Evolutionary conservation across 805 yeast genomes (phyloP), one percentile per base, ranked within the genome.

Genomic region (Metschnikowia chrysomelidarum): DNA sequence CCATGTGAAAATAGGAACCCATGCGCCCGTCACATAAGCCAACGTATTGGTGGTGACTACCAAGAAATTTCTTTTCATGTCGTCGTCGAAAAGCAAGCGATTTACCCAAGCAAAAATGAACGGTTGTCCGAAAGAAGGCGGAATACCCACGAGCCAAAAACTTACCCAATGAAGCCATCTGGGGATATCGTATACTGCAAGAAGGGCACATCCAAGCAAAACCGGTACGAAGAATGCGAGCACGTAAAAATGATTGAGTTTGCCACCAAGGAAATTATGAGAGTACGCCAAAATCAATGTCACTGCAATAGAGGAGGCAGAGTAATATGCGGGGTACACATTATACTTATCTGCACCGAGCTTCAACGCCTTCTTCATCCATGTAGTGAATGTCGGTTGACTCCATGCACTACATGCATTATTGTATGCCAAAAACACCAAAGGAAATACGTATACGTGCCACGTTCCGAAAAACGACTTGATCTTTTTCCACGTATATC

Each of bases 31-130:
- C 13, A 62, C 64, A 41, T 64, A 66, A 2, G 70, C 69, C 41
- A 62, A 49, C 5, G 59, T 57, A 36, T 66, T 66, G 8, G 71
- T 66, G 19, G 49, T 41, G 4, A 66, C 68, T 14, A 64, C 61
- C n/a, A 64, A 54, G 34, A 65, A 64, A 34, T 47, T 47, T 24
- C 47, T 21, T 29, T 50, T 45, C 46, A 45, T 47, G 48, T 71
- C 76, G 40, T 71, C 70, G 6, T 60, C 50, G 17, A 61, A 59
- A 13, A 76, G 49, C 17, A 68, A 47, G 23, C 75, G 57, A 48
- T 76, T 76, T 23, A 75, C 67, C 82, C 82, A 77, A 2, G 78
- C 61, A 41, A 69, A 76, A 10, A 75, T 71, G 44, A 71, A 64
- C 2, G 80, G 80, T 55, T 73, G 80, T 1, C 78, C 81, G 69